These are phyloP conservation scores for Fulvia fulva DNA, from an alignment of 2,329 filamentous ascomycete genomes.

Conservation along the genomic window DNA sequence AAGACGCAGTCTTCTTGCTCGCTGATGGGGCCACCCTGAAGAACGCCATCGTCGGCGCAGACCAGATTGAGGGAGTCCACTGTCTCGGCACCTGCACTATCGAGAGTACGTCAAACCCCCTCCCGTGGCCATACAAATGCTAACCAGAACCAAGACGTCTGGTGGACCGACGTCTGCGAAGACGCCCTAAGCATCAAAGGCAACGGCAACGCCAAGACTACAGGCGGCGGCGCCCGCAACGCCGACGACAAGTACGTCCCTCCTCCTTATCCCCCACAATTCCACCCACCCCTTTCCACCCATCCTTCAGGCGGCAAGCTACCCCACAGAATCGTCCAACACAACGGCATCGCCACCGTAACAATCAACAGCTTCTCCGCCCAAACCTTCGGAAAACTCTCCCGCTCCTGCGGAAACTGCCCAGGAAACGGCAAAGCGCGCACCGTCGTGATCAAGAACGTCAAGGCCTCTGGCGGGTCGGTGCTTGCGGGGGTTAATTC, in stretches of 20 bases:
- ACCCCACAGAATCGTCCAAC: slow-evolving; percentile 40
- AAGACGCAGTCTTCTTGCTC: slow-evolving; percentile 50
- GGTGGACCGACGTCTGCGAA: slow-evolving; percentile 43
- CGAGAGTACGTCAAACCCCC: slow-evolving; percentile 37
- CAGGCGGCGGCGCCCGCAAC: slow-evolving; percentile 40
- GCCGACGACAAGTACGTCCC: slow-evolving; percentile 29
- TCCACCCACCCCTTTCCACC: neutral
- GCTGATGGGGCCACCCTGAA: slow-evolving; percentile 48
- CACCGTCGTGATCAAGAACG: slow-evolving; percentile 8
- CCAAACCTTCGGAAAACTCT: slow-evolving; percentile 46
- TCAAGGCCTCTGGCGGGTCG: neutral
- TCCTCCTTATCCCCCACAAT: neutral
- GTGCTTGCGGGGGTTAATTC: slow-evolving; percentile 44
- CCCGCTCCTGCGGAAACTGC: slow-evolving; percentile 51
- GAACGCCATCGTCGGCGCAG: slow-evolving; percentile 52
- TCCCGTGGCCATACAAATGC: neutral
- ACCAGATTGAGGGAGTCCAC: slow-evolving; percentile 50
- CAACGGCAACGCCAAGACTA: slow-evolving; percentile 14
- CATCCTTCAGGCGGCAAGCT: neutral
- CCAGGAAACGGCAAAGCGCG: slow-evolving; percentile 22
- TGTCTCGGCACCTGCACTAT: slow-evolving; percentile 47
- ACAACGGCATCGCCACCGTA: slow-evolving; percentile 39
- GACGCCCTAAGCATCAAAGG: slow-evolving; percentile 31
- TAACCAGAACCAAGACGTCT: slow-evolving; percentile 30
- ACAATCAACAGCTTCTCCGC: slow-evolving; percentile 42